Evolutionary conservation across 73 alveolate genomes (phyloP), one percentile per base, ranked within the genome.

Genomic region (Paramecium bursaria): DNA sequence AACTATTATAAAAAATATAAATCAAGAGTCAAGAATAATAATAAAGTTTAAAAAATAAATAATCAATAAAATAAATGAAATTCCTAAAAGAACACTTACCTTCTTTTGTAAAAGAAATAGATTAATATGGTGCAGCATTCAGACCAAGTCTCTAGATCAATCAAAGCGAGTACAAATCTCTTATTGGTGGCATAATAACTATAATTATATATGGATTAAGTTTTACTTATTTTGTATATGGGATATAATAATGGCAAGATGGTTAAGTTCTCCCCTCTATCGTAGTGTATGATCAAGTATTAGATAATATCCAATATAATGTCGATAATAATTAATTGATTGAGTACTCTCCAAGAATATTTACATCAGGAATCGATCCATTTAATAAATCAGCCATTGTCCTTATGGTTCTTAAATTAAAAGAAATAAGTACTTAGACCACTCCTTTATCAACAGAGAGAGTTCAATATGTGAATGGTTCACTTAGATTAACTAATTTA

Each of bases 151-250:
- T 57, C 33, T 13, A 30, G 7, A 50, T 30, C 15, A 27, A 30
- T 10, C 76, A 57, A n/a, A 48, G 51, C 0, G 76, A 57, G 33
- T 57, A 57, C 33, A 23, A 50, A n/a, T 57, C 76, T 15, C 29
- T 57, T 30, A 30, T 57, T 3, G 76, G 76, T 0, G 76, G 76
- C 27, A 57, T 57, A 23, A 50, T 50, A 13, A 57, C 76, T 23
- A 13, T 57, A 3, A 3, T 57, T 26, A 23, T 57, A 57, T 57
- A 57, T 57, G 76, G 76, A 2, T 57, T 42, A 30, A 57, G 76
- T 57, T 22, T 57, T 29, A 26, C 76, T 17, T 57, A 57, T 11
- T 57, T 57, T 26, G 13, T 23, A 26, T 57, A 57, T 30, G 30
- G 33, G 33, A 57, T 57, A 4, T 19, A 19, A 13, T 29, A 57